Percentiles rank a stretch among this genome's conserved stretches.
Evolutionary conservation across 1,139 yeast genomes (phyloP).

Genomic region (Zygoascus sp.): DNA sequence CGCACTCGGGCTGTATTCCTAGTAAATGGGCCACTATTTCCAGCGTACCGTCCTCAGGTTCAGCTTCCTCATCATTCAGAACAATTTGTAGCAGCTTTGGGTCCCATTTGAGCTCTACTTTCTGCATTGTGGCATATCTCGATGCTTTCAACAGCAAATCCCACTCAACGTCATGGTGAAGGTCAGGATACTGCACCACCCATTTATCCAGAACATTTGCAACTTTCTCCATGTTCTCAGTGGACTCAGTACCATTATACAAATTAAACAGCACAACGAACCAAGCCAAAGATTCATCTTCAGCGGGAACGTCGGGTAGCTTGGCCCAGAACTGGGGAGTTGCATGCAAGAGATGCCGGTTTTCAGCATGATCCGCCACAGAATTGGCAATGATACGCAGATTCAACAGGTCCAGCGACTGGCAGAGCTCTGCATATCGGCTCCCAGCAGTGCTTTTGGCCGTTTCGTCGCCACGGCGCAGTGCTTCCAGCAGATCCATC

Average conservation of each 20-base stretch:
- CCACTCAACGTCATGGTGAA: neutral
- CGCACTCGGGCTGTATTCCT: constrained; percentile 8
- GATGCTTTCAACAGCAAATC: neutral
- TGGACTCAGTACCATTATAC: constrained; percentile 6
- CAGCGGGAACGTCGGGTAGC: neutral
- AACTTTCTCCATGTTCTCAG: constrained; percentile 1
- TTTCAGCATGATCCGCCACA: constrained; percentile 21
- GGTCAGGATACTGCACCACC: neutral
- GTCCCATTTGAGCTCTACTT: neutral
- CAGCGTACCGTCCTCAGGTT: constrained; percentile 15
- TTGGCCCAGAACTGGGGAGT: constrained; percentile 2
- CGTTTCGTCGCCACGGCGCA: neutral
- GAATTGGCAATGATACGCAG: constrained; percentile 23
- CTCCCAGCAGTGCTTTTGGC: constrained; percentile 1
- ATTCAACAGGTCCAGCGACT: neutral
- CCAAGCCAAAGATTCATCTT: neutral
- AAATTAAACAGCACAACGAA: constrained; percentile 13
- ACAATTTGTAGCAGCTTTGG: neutral
- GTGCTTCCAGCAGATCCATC: neutral
- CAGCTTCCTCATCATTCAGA: constrained; percentile 9
- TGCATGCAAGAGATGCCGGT: neutral
- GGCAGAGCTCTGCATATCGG: neutral
- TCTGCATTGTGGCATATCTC: neutral
- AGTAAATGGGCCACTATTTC: constrained; percentile 6
- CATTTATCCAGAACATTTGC: constrained; percentile 1